Evolutionary conservation across 345 rosid genomes (phyloP), one percentile per base, ranked within the genome.

Genomic region (Citrus mangshanensis): DNA sequence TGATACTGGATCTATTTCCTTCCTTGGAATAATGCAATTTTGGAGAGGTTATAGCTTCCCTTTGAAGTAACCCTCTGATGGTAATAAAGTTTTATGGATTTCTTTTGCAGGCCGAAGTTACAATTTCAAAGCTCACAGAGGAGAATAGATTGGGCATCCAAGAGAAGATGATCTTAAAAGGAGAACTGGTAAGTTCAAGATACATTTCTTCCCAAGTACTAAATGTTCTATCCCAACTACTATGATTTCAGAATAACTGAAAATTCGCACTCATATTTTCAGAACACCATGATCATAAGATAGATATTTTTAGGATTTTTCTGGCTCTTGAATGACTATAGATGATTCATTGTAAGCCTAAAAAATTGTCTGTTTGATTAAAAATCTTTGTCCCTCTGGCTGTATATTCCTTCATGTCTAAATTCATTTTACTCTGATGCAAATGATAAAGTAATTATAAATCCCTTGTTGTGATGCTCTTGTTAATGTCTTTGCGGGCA

Each of bases 21-120:
- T 69, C 49, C 9, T 12, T 2, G 34, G 35, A 16, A 27, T 25
- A 55, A 32, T 1, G 13, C n/a, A 32, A 46, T 30, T 66, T 14
- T 32, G 8, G 5, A 51, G 54, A 8, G 59, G 18, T 27, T 74
- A 28, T 21, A 46, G 56, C n/a, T 60, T 68, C 62, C 8, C 1
- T 34, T 32, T 24, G 27, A 74, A 72, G 35, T 30, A 79, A 61
- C 40, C 27, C 22, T 54, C 30, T 60, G 56, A 56, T 46, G 16
- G 27, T 59, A n/a, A 27, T 64, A 32, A 70, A 56, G 72, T 54
- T 68, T n/a, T 55, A 55, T 37, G 55, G 32, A 28, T 28, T 69
- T 75, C 35, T 62, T 42, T 40, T 86, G 89, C 92, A 96, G 99
- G 95, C 93, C 63, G 90, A 87, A 82, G 85, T 80, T 59, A 89